Base-by-base conservation (phyloP, 441 rosid genomes). In the Cnidoscolus chayamansa region DNA sequence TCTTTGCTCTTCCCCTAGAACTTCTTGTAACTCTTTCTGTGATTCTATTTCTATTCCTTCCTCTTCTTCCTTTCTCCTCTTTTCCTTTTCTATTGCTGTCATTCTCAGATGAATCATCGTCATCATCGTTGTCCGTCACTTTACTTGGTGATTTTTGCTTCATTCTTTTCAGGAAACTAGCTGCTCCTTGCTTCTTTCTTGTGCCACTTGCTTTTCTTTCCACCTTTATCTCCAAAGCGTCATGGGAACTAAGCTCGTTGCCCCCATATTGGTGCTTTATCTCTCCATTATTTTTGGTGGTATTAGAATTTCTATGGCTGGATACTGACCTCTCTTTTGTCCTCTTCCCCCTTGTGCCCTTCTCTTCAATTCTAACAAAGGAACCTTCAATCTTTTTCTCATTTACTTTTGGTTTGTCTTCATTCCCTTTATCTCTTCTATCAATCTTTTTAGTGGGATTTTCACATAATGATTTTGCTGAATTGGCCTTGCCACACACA, bases 211-310 rank as follows among this genome's bases (percentile, higher is more conserved):
- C 84, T 71, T 75, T 86, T 74, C 72, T 81, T 35, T 81, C 83
- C 43, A 63, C 64, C 71, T 79, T 82, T 65, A 63, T 43, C 72
- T 76, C 84, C 70, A 76, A 7, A 10, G 75, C 70, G 17, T 84
- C 87, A 47, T 84, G 87, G 4, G 89, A 85, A 50, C 89, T 85
- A 30, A 85, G 79, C 75, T 82, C 89, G 59, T 86, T 84, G 2
- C 80, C 86, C 3, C 89, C 87, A 50, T 72, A 77, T 30, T 71
- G 76, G 55, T 79, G 87, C 68, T 79, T 76, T 15, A 50, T 43
- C 32, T 79, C 86, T 54, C 71, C 80, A 32, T 66, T 72, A 71
- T 72, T 81, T 20, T 57, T 67, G 74, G 67, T 72, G 1, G 66
- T 64, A 56, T 73, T 83, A 6, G 63, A 51, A 45, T 65, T 83